Base-by-base conservation (phyloP, 768 basidiomycete species). In the Phaffia tasmanica region DNA sequence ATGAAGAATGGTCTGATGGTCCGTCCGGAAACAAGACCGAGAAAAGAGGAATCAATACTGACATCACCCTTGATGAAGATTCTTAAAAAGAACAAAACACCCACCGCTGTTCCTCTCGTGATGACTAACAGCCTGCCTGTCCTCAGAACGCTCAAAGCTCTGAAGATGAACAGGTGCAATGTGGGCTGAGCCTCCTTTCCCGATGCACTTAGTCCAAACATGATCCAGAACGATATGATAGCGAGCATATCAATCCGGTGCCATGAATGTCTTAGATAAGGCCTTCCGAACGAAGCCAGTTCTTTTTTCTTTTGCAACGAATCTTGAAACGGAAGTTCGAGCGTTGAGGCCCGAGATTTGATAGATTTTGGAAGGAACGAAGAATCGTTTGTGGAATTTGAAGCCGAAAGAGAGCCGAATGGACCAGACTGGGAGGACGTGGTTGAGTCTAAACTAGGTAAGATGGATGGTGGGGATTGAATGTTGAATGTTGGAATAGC, bases 211-310 rank as follows among this genome's bases (percentile, higher is more conserved):
- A 98, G 79, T 0, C 74, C 76, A 73, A 97, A 93, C 11, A 82
- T 80, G 61, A 88, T 81, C 93, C 93, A 98, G 75, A 92, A 97
- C 70, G 84, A 81, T 16, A 86, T 70, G 55, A 97, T 83, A 0
- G 94, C 89, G 54, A 97, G 77, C 70, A 87, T 84, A 74, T 98
- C 94, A 63, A 95, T 86, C 35, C 73, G 71, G 67, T 77, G 75
- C 92, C 92, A 97, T 64, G 87, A 88, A 73, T 97, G 91, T 11
- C 94, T 82, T 1, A 98, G 80, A 74, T 90, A 98, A 0, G 94
- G 92, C 1, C 92, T 80, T 70, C 76, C 76, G 49, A 75, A 73
- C 19, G 72, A 63, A 8, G 70, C 72, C 18, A 78, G 69, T 21
- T 58, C 63, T 29, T 74, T 70, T 62, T 77, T 71, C 66, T 75